Evolutionary conservation across 75 land plant species (phyloP).

Genomic region (Selaginella tamariscina): DNA sequence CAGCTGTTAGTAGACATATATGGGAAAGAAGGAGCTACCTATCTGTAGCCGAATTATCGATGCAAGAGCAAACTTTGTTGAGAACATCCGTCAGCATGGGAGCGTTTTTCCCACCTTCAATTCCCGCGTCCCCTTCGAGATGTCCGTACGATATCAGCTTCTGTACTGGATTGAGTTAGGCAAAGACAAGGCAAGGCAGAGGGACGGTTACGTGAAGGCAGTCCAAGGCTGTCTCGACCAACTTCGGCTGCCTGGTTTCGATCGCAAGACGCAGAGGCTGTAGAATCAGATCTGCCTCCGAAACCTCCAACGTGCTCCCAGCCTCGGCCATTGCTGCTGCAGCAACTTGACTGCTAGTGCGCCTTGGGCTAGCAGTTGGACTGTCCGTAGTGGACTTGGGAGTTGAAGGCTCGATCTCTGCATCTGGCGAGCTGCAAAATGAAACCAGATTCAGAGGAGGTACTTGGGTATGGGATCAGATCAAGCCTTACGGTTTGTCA

Average conservation of each 20-base stretch:
- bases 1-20: background rate
- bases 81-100: slow-evolving; percentile 65
- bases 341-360: slow-evolving; percentile 21
- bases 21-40: slow-evolving; percentile 38
- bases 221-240: slow-evolving; percentile 83
- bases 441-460: background rate
- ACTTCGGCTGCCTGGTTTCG: slow-evolving; percentile 80
- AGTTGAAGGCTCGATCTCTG: background rate
- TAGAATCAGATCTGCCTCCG: slow-evolving; percentile 66
- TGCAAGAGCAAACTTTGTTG: slow-evolving; percentile 76
- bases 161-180: slow-evolving; percentile 29
- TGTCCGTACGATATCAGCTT: slow-evolving; percentile 96
- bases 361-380: background rate
- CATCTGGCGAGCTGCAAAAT: background rate
- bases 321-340: slow-evolving; percentile 50
- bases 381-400: slow-evolving; percentile 1
- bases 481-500: background rate
- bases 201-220: slow-evolving; percentile 70
- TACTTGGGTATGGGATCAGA: background rate
- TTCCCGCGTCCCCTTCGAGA: slow-evolving; percentile 95
- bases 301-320: slow-evolving; percentile 58
- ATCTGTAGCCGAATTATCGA: slow-evolving; percentile 79
- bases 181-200: background rate
- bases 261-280: slow-evolving; percentile 85
- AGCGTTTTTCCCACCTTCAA: slow-evolving; percentile 67